These are phyloP conservation scores for Leccinum sublutescens DNA, from an alignment of 768 basidiomycete genomes.

Conservation along the genomic window DNA sequence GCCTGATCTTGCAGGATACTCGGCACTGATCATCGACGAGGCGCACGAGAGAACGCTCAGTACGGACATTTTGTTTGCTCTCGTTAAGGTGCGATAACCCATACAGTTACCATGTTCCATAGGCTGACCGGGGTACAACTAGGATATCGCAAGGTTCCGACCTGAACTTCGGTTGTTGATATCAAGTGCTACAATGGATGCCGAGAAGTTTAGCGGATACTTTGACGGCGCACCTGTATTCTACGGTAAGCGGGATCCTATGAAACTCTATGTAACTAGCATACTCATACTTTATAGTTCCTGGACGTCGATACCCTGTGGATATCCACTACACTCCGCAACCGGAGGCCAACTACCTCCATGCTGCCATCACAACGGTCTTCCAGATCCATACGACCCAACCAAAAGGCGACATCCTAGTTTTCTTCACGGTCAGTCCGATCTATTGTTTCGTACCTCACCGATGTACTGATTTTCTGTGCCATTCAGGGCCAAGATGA, in stretches of 20 bases:
- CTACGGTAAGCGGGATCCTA: slow-evolving; percentile 55
- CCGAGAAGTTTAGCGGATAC: slow-evolving; percentile 96
- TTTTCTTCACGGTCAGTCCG: slow-evolving; percentile 84
- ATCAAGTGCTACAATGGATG: slow-evolving; percentile 96
- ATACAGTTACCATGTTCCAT: slow-evolving; percentile 6
- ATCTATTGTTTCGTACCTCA: background rate
- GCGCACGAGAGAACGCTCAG: slow-evolving; percentile 97
- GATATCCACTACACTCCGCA: slow-evolving; percentile 99
- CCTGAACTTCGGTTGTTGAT: slow-evolving; percentile 93
- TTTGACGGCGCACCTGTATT: slow-evolving; percentile 97
- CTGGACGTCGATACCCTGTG: slow-evolving; percentile 95
- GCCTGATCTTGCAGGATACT: slow-evolving; percentile 93
- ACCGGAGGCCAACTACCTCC: slow-evolving; percentile 98
- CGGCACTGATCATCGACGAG: slow-evolving; percentile 96
- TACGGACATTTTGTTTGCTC: slow-evolving; percentile 97
- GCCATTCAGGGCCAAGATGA: slow-evolving; percentile 85
- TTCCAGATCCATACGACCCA: slow-evolving; percentile 99
- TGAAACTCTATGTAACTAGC: background rate
- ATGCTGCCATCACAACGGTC: slow-evolving; percentile 97
- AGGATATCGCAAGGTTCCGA: slow-evolving; percentile 96
- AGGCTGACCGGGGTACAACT: slow-evolving; percentile 23
- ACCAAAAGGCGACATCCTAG: slow-evolving; percentile 94
- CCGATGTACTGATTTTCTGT: slow-evolving; percentile 3
- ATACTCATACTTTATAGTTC: slow-evolving; percentile 53
- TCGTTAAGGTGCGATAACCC: slow-evolving; percentile 83